Evolutionary conservation across 202 grass and related monocot species (phyloP).

Genomic region (Dendrocalamus latiflorus): DNA sequence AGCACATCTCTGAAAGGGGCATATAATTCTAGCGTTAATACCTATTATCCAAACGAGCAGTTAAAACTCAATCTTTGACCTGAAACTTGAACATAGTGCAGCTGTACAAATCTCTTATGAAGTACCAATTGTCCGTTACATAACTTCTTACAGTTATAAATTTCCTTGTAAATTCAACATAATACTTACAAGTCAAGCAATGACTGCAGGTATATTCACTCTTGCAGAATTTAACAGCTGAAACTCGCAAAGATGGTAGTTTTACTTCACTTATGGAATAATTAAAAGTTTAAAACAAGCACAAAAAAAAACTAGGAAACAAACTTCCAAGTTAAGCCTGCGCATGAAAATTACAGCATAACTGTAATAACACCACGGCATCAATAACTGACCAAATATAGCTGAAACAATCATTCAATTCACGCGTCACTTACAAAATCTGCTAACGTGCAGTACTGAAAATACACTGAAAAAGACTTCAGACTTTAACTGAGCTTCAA

Average conservation of each 20-base stretch:
- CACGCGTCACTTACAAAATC: background rate
- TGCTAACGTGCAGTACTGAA: too few relatives aligned
- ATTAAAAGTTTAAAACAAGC: background rate
- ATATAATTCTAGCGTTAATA: background rate
- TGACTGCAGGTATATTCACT: background rate
- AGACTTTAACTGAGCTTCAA: too few relatives aligned
- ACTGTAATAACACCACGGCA: background rate
- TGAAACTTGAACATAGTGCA: background rate
- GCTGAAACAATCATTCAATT: background rate
- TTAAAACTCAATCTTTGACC: background rate
- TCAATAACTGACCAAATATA: background rate
- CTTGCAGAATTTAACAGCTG: background rate
- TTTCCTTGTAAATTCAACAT: background rate
- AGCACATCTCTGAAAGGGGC: constrained; percentile 17
- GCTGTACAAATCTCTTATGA: background rate
- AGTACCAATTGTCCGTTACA: background rate
- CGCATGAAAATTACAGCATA: background rate
- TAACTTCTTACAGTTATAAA: background rate
- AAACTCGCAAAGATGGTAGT: background rate
- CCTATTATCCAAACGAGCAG: background rate
- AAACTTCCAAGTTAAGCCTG: too few relatives aligned
- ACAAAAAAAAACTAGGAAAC: background rate
- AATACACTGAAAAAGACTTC: too few relatives aligned
- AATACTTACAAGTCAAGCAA: background rate
- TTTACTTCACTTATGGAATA: background rate